Conservation (phyloP, 805 yeast species). For the Kuraishia capsulata region DNA sequence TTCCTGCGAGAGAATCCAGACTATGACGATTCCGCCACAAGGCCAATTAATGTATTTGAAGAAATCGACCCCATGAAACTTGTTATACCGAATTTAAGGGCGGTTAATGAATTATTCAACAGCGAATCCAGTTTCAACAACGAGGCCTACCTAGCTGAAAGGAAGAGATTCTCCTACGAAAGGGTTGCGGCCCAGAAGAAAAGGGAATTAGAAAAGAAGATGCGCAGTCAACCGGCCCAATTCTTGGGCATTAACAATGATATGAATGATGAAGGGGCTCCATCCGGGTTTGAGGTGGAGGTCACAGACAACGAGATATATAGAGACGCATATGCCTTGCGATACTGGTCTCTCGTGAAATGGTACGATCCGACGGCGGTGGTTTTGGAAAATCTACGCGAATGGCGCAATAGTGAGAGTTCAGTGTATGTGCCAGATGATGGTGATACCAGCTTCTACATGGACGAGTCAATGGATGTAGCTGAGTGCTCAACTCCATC, state of each 20-base stretch:
- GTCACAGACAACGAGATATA: slow-evolving; percentile 13
- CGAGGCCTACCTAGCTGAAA: slow-evolving; percentile 3
- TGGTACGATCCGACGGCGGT: slow-evolving; percentile 15
- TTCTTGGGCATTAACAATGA: not conserved
- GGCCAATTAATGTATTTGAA: slow-evolving; percentile 1
- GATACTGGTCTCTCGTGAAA: slow-evolving; percentile 13
- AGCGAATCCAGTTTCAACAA: slow-evolving; percentile 1
- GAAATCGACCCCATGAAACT: slow-evolving; percentile 5
- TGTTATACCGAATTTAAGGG: slow-evolving; percentile 8
- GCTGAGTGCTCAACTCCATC: not conserved
- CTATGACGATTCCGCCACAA: slow-evolving; percentile 1
- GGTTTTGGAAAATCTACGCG: slow-evolving; percentile 8
- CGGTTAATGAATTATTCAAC: slow-evolving; percentile 8
- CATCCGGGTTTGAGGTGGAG: not conserved
- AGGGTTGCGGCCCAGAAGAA: slow-evolving; percentile 4
- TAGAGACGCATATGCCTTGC: slow-evolving; percentile 10
- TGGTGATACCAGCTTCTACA: slow-evolving; percentile 7
- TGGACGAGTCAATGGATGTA: slow-evolving; percentile 4
- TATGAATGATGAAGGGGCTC: not conserved
- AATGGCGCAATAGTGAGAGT: slow-evolving; percentile 9
- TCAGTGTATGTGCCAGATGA: slow-evolving; percentile 11
- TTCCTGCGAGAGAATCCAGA: slow-evolving; percentile 15
- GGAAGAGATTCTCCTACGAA: slow-evolving; percentile 3
- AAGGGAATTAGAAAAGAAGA: slow-evolving; percentile 3
- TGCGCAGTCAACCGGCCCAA: slow-evolving; percentile 1